Evolutionary conservation across 306 rosid species (phyloP).

Genomic region (Delonix regia): DNA sequence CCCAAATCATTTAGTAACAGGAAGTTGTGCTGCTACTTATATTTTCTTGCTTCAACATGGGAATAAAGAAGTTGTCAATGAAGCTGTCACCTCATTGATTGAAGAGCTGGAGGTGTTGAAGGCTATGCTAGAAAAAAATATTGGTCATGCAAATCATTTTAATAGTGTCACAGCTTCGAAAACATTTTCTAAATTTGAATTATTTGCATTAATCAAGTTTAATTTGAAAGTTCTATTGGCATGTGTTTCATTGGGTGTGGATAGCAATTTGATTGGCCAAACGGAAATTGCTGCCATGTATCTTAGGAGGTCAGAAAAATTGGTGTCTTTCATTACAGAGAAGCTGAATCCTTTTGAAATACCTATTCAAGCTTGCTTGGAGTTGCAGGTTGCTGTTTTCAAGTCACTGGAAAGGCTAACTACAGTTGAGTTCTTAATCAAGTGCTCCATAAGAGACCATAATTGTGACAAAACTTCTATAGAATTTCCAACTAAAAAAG

Average conservation of each 20-base stretch:
- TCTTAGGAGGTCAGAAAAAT: conserved; percentile 65
- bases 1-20: conserved; percentile 86
- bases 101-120: conserved; percentile 79
- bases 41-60: conserved; percentile 89
- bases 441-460: conserved; percentile 53
- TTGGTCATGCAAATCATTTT: conserved; percentile 41
- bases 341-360: conserved; percentile 75
- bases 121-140: conserved; percentile 53
- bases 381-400: conserved; percentile 74
- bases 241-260: conserved; percentile 58
- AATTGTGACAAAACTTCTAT: conserved; percentile 39
- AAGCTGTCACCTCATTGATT: conserved; percentile 56
- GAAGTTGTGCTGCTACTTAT: conserved; percentile 91
- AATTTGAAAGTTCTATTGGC: conserved; percentile 81
- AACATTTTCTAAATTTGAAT: conserved; percentile 65
- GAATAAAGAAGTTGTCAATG: conserved; percentile 83
- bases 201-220: conserved; percentile 75
- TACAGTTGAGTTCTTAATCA: conserved; percentile 61
- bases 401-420: conserved; percentile 73
- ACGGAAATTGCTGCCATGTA: conserved; percentile 52
- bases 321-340: conserved; percentile 58
- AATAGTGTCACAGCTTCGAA: conserved; percentile 40
- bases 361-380: conserved; percentile 63
- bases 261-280: conserved; percentile 56
- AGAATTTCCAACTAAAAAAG: conserved; percentile 43